Evolutionary conservation across 2,329 filamentous ascomycete genomes (phyloP), one percentile per base, ranked within the genome.

Genomic region (Colletotrichum zoysiae): DNA sequence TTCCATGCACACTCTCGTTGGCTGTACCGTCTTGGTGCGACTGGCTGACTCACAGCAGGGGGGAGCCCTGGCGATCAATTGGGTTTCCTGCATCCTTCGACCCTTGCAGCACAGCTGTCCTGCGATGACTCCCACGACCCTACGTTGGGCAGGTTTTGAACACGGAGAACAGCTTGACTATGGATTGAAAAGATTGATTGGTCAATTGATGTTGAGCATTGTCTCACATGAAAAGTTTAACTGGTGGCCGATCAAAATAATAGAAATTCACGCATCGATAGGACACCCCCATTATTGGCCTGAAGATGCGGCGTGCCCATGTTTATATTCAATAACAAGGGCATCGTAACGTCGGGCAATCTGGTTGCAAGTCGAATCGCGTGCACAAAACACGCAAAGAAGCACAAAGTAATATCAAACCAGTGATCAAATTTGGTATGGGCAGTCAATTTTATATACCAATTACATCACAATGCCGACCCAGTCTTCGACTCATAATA

Each of bases 81-180:
- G 55, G 48, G 67, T 40, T 55, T 46, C 11, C 30, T 58, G 67
- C 35, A 44, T 59, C 35, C 11, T 59, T 59, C 46, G 26, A 60
- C 16, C 40, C 35, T 56, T 60, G 55, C 30, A 30, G 56, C 55
- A 56, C 46, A 40, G 23, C 56, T 46, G 64, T 57, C 35, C 50
- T 70, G 63, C 8, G 23, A 23, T 62, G 64, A 67, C 63, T 67
- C 56, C 42, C 33, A 35, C 20, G 38, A 50, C 63, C 50, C 55
- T 51, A 33, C 5, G 14, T 33, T 35, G n/a, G n/a, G 35, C 33
- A 42, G 9, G 18, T 5, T 26, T 40, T 30, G 8, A 5, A 5
- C 18, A 23, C 12, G 8, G 9, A 44, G 23, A 35, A 16, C 14
- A 57, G 23, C 18, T 9, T 6, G n/a, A 48, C 11, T 38, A 16